Evolutionary conservation across 805 yeast genomes (phyloP).

Genomic region (Cyberlindnera galapagoensis): DNA sequence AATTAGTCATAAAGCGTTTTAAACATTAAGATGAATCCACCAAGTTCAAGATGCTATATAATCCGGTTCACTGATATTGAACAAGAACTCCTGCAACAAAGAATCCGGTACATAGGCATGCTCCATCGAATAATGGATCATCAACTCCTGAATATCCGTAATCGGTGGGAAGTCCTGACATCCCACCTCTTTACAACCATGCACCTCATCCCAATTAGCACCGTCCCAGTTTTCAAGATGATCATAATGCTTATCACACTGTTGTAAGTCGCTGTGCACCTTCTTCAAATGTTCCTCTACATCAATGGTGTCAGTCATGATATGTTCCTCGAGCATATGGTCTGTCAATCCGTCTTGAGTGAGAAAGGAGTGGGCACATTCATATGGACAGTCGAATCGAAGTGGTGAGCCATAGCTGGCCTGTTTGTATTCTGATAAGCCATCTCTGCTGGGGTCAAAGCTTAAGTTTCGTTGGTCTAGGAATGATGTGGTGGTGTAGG

Average conservation of each 20-base stretch:
- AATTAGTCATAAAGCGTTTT: too few relatives aligned
- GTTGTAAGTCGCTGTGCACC: background rate
- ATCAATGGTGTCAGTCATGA: slow-evolving; percentile 1
- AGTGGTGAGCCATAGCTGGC: too few relatives aligned
- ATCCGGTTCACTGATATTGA: too few relatives aligned
- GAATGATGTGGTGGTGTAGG: too few relatives aligned
- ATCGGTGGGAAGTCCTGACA: background rate
- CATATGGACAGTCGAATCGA: slow-evolving; percentile 2
- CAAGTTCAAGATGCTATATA: too few relatives aligned
- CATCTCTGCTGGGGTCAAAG: too few relatives aligned
- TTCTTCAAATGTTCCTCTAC: background rate
- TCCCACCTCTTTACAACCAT: background rate
- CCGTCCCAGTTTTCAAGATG: background rate
- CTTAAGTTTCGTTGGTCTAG: too few relatives aligned
- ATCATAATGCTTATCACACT: background rate
- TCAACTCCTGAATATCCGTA: background rate
- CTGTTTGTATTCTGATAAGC: too few relatives aligned
- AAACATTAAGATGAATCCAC: too few relatives aligned
- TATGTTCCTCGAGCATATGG: slow-evolving; percentile 3
- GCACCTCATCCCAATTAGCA: background rate
- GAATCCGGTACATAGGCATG: slow-evolving; percentile 1
- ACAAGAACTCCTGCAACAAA: slow-evolving; percentile 1
- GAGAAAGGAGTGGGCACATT: slow-evolving; percentile 3
- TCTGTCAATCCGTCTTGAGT: background rate
- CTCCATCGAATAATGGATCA: background rate